Percentiles rank a stretch among this genome's conserved stretches.
phyloP scores from a whole-genome alignment of 768 basidiomycete genomes.

The Suillus occidentalis region DNA sequence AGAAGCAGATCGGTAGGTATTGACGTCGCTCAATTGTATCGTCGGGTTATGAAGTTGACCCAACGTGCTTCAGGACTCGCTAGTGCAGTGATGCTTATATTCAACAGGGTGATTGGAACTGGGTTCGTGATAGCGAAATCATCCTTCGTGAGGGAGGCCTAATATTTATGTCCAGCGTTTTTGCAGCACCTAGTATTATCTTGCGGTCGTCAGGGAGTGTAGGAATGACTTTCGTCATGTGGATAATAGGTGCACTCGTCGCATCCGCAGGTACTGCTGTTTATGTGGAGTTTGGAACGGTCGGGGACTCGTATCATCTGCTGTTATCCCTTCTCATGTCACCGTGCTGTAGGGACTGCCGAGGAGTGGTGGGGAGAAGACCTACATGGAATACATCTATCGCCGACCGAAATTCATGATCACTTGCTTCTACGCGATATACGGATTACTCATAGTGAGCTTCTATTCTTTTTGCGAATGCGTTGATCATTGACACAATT shows the following conservation, averaged over 20 bases:
- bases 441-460: conserved; percentile 57
- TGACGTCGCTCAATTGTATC: not conserved
- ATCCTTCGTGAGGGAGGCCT: not conserved
- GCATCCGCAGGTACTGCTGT: conserved; percentile 69
- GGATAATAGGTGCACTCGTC: conserved; percentile 65
- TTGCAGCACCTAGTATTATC: conserved; percentile 69
- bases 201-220: conserved; percentile 68
- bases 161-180: conserved; percentile 47
- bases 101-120: conserved; percentile 75
- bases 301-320: conserved; percentile 27
- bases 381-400: conserved; percentile 73
- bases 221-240: conserved; percentile 66
- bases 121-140: conserved; percentile 41
- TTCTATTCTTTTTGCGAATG: not conserved
- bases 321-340: not conserved
- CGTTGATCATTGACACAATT: not conserved
- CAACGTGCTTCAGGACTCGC: conserved; percentile 24
- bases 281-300: conserved; percentile 75
- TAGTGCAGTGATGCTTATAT: conserved; percentile 65
- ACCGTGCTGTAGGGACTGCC: conserved; percentile 54
- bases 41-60: not conserved
- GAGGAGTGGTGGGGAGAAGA: conserved; percentile 73
- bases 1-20: conserved; percentile 50
- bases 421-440: conserved; percentile 59
- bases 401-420: conserved; percentile 58